Evolutionary conservation across 2,329 filamentous ascomycete genomes (phyloP).

Genomic region (Myriosclerotinia duriaeana): DNA sequence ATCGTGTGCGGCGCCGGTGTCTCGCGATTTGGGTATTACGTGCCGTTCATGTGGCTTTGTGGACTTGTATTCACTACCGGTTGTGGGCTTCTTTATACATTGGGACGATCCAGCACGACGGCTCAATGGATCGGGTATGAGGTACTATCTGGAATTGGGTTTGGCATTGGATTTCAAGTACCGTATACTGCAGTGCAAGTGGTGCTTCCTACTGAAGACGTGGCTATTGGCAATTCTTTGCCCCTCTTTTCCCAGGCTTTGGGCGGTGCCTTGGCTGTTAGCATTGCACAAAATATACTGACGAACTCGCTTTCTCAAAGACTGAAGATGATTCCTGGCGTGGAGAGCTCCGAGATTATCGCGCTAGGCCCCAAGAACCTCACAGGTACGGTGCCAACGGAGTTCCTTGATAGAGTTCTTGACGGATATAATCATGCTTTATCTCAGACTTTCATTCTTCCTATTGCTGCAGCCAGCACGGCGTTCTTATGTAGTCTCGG

Average conservation of each 20-base stretch:
- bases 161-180: no score
- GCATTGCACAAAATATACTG: conserved; percentile 9
- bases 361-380: conserved; percentile 42
- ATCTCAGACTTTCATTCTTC: no score
- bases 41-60: no score
- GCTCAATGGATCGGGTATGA: no score
- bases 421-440: neutral
- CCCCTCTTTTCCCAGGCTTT: neutral
- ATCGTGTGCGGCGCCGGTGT: no score
- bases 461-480: no score
- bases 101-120: no score
- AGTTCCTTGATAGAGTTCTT: neutral
- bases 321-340: conserved; percentile 32
- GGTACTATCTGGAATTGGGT: no score
- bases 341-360: conserved; percentile 44
- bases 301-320: neutral
- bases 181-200: no score
- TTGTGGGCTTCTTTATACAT: no score
- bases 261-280: neutral
- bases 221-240: conserved; percentile 45
- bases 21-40: no score
- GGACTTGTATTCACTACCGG: no score
- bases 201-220: conserved; percentile 47
- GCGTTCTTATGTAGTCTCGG: neutral
- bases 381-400: neutral